Base-by-base conservation (phyloP, 1,139 yeast genomes). In the Debaryomyces singareniensis region DNA sequence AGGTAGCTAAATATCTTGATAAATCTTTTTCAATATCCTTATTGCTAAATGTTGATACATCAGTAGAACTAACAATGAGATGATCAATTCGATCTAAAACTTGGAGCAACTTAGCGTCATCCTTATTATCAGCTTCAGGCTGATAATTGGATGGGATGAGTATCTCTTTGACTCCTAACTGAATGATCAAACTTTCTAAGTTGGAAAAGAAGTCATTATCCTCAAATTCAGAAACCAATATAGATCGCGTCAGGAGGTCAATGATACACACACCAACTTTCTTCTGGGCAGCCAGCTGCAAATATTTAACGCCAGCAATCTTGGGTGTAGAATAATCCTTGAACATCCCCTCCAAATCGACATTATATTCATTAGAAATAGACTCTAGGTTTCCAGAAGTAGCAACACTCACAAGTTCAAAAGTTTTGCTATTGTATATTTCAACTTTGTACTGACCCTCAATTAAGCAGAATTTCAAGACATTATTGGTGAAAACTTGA, bases 181-280 rank as follows among this genome's bases (percentile, higher is more conserved):
- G 98, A 40, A 91, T 81, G 34, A 89, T 55, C 31, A 86, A 67
- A 35, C 93, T 79, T 50, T 91, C 97, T 38, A 89, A 58, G 47
- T 89, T 89, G 2, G 95, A 80, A 45, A 72, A 87, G 9, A 86
- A 65, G 30, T 91, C 97, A 45, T 85, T 87, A 51, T 91, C 98
- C 5, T 74, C 74, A 42, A 89, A 85, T 50, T 91, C 95, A 14
- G 81, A 61, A 24, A 87, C 58, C 15, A 89, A 89, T 22, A 91
- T 67, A 18, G 69, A 66, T 37, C 73, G 69, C 33, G 71, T 67
- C 44, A 78, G 76, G 16, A 85, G 74, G 48, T 89, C 95, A n/a
- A 85, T 66, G 45, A 83, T 81, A 34, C 93, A 74, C 20, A 85
- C 73, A 0, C 96, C 97, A 11, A 91, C 68, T 30, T 67, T 68